Evolutionary conservation across 305 asterid genomes (phyloP), one percentile per base, ranked within the genome.

Genomic region (Rubia balearica): DNA sequence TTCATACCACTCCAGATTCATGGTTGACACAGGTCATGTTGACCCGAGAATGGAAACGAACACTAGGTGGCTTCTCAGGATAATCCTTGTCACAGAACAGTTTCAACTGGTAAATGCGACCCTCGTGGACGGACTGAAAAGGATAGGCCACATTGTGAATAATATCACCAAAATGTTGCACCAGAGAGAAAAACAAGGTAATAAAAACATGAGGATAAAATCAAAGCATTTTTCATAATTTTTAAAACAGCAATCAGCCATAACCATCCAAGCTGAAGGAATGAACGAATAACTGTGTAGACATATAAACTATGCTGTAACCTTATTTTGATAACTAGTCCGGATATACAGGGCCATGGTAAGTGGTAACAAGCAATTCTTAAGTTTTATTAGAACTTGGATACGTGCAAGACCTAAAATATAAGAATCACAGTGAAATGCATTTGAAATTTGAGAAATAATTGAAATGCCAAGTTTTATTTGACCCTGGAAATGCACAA

Each of bases 11-110:
- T 45, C 97, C 97, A 56, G 88, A 83, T 74, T 89, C 96, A 76
- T 81, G 95, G 84, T 91, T 89, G 75, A 89, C 91, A 30, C 96
- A 87, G 30, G 89, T 82, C 92, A 90, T 86, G 89, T 89, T 89
- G 74, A 90, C 68, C 74, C 96, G 88, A 19, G 97, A 90, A 79
- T 90, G 95, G 73, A 90, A 90, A 68, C 97, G 96, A 59, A 89
- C 96, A 77, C 75, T 81, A 46, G 97, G 97, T 51, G 96, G 96
- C 89, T 91, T 91, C 83, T 91, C 96, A 4, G 97, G 97, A 62
- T 90, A 90, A 81, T 90, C 97, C 83, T 90, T 90, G 87, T 89
- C 96, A 5, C 96, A 90, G 68, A 90, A 90, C 61, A 90, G 82
- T 87, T 90, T 90, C 83, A 90, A 77, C 81, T 89, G 96, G 77